Percentiles rank a stretch among this genome's conserved stretches.
Evolutionary conservation across 73 alveolate genomes (phyloP).

Genomic region (Stentor coeruleus): DNA sequence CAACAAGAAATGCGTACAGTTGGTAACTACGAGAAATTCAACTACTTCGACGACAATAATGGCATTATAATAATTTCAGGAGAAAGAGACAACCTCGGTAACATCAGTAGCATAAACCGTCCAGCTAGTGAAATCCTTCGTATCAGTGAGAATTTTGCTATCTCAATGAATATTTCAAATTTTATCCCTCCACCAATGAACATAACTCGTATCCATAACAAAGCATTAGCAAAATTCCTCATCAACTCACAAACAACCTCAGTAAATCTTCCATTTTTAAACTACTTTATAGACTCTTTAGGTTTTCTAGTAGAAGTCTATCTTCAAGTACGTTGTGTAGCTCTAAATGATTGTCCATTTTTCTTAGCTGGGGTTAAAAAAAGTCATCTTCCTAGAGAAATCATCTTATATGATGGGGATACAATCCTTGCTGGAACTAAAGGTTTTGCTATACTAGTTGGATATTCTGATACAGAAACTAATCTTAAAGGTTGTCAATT

Average conservation of each 20-base stretch:
- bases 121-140: neutral
- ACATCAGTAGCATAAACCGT: neutral
- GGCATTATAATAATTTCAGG: constrained; percentile 13
- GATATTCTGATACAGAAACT: neutral
- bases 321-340: constrained; percentile 6
- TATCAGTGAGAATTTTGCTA: neutral
- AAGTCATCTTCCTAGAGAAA: neutral
- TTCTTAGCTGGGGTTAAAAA: constrained; percentile 4
- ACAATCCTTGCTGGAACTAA: neutral
- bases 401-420: constrained; percentile 1
- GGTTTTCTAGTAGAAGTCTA: constrained; percentile 14
- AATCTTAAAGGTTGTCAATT: neutral
- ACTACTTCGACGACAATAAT: neutral
- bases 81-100: neutral
- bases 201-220: neutral
- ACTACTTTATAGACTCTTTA: neutral
- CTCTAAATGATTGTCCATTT: neutral
- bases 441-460: constrained; percentile 3
- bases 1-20: neutral
- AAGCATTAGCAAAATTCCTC: neutral
- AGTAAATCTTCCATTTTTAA: neutral
- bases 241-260: neutral
- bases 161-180: neutral
- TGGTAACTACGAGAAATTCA: neutral
- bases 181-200: constrained; percentile 14